These are phyloP conservation scores for Krasilnikovozyma curviuscula DNA, from an alignment of 768 basidiomycete species.

Conservation along the genomic window DNA sequence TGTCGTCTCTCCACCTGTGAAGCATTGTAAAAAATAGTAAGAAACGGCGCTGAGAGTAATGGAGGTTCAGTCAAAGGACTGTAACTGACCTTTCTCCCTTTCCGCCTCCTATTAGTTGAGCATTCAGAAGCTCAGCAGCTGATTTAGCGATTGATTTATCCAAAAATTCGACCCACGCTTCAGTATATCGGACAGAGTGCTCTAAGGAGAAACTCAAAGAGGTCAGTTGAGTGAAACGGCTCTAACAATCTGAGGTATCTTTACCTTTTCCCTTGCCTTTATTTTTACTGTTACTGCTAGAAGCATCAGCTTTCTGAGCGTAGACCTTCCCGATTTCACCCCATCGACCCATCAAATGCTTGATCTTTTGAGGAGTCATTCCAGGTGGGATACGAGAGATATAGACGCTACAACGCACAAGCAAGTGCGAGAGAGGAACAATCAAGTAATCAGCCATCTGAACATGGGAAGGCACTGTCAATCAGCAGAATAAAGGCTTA, in stretches of 20 bases:
- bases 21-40: not conserved
- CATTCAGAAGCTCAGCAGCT: slow-evolving; percentile 88
- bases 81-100: slow-evolving; percentile 23
- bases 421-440: too few species aligned
- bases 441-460: too few species aligned
- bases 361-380: slow-evolving; percentile 90
- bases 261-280: too few species aligned
- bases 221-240: not conserved
- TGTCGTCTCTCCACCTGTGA: slow-evolving; percentile 71
- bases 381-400: slow-evolving; percentile 92
- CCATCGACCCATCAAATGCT: slow-evolving; percentile 73
- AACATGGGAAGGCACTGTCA: too few species aligned
- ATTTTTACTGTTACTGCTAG: too few species aligned
- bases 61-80: not conserved
- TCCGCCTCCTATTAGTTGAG: slow-evolving; percentile 59
- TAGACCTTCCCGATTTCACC: slow-evolving; percentile 86
- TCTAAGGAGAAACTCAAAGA: not conserved
- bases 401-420: slow-evolving; percentile 59
- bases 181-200: slow-evolving; percentile 47
- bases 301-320: slow-evolving; percentile 68
- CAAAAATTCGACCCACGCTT: slow-evolving; percentile 97
- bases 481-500: too few species aligned
- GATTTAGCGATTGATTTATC: slow-evolving; percentile 78
- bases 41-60: not conserved
- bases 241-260: too few species aligned